These are phyloP conservation scores for Peniophora sp. DNA, from an alignment of 1,284 basidiomycete genomes.

Conservation along the genomic window DNA sequence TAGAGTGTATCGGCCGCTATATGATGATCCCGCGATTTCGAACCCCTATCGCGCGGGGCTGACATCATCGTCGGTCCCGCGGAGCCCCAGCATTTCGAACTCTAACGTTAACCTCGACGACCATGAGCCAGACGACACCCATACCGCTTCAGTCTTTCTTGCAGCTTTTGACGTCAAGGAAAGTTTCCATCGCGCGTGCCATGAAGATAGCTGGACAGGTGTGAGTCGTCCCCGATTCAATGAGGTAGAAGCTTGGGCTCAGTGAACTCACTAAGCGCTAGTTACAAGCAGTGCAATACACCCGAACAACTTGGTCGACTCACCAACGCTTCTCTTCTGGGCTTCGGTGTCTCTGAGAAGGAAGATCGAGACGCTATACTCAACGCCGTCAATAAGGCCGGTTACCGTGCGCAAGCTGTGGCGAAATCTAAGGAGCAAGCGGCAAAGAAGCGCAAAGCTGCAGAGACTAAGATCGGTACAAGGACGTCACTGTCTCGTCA, in stretches of 20 bases:
- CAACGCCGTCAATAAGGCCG: conserved; percentile 57
- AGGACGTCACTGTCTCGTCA: not conserved
- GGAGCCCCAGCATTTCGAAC: too few relatives aligned
- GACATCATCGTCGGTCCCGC: too few relatives aligned
- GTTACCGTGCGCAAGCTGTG: conserved; percentile 26
- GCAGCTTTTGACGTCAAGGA: conserved; percentile 58
- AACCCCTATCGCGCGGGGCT: too few relatives aligned
- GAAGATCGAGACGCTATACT: conserved; percentile 60
- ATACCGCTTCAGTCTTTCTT: conserved; percentile 69
- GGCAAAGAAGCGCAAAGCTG: conserved; percentile 17
- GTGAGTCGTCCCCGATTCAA: conserved; percentile 32
- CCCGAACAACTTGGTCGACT: conserved; percentile 48
- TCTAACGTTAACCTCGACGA: too few relatives aligned
- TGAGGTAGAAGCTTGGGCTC: not conserved
- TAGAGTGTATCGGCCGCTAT: too few relatives aligned
- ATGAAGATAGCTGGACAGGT: conserved; percentile 75
- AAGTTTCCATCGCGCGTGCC: conserved; percentile 62
- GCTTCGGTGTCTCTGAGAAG: conserved; percentile 56
- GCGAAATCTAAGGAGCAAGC: conserved; percentile 6
- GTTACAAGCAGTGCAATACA: conserved; percentile 72
- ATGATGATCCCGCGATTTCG: too few relatives aligned
- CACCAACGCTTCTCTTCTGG: conserved; percentile 50
- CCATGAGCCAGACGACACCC: conserved; percentile 23
- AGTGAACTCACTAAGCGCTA: conserved; percentile 26
- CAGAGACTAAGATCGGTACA: not conserved